phyloP scores from a whole-genome alignment of 306 rosid genomes.

The Carpinus viminea region DNA sequence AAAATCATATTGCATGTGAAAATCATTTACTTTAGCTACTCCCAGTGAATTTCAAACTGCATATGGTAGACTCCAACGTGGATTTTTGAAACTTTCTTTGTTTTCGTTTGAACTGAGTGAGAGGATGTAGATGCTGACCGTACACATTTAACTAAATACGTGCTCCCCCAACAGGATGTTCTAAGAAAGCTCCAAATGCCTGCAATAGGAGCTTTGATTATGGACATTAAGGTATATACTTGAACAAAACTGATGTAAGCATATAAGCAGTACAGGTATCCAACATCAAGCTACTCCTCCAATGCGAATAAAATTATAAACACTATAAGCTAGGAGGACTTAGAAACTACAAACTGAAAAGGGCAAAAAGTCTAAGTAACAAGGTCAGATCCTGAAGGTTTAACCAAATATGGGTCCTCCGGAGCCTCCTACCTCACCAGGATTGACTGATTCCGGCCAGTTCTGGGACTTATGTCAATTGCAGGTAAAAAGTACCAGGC shows the following conservation, averaged over 20 bases:
- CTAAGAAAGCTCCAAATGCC: constrained; percentile 7
- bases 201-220: background rate
- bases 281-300: background rate
- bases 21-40: background rate
- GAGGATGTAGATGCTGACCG: background rate
- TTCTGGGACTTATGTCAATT: constrained; percentile 13
- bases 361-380: background rate
- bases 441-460: constrained; percentile 1
- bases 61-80: no score
- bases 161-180: background rate
- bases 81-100: background rate
- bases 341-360: background rate
- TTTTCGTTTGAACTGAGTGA: background rate
- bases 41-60: background rate
- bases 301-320: background rate
- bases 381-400: background rate
- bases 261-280: background rate
- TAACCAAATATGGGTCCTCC: background rate
- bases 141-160: no score
- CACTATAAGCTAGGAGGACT: background rate
- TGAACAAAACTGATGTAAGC: background rate
- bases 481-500: constrained; percentile 9
- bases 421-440: background rate
- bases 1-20: no score
- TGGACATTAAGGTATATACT: background rate